Evolutionary conservation across 208 protist genomes (phyloP).

Genomic region (Trichomonas tenax): DNA sequence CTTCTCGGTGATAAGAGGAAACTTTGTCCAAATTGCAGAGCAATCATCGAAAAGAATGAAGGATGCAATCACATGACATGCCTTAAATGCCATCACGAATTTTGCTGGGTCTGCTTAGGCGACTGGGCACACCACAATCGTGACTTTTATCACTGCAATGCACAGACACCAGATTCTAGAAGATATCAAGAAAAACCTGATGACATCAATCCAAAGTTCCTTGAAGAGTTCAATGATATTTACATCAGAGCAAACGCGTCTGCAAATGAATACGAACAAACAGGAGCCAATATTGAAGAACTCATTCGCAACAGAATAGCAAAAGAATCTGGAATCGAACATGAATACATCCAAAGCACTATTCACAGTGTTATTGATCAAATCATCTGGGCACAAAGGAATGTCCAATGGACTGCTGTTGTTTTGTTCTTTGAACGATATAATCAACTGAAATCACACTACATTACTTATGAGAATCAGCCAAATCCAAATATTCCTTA

Average conservation of each 20-base stretch:
- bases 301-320: neutral
- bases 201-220: neutral
- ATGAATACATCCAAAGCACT: neutral
- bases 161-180: neutral
- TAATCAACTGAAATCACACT: neutral
- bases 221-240: neutral
- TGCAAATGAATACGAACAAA: neutral
- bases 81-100: neutral
- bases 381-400: neutral
- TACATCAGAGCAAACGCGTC: neutral
- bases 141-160: neutral
- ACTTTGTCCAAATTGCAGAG: neutral
- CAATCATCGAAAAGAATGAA: neutral
- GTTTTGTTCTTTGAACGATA: neutral
- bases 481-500: neutral
- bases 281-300: neutral
- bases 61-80: conserved; percentile 19
- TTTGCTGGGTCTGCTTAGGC: neutral
- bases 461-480: neutral
- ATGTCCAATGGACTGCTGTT: neutral
- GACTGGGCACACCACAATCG: neutral
- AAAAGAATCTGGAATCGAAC: neutral
- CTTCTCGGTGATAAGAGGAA: neutral
- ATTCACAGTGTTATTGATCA: neutral
- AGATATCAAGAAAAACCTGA: neutral